phyloP scores from a whole-genome alignment of 192 early-diverging fungal genomes.

The Rhizophagus sp. region DNA sequence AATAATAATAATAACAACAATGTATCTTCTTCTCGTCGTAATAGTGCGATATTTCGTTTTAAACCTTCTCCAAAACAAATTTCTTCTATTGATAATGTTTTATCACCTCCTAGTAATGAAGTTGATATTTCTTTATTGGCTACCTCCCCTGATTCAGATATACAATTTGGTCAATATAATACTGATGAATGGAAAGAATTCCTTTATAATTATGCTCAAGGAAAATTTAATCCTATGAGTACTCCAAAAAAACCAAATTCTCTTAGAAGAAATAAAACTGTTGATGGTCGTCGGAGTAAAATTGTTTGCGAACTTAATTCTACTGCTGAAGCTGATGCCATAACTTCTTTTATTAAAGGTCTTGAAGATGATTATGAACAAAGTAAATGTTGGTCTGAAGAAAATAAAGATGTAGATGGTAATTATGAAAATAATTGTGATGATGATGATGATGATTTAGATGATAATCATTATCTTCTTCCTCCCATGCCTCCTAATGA shows the following conservation, averaged over 20 bases:
- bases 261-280: neutral
- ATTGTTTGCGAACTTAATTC: neutral
- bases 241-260: conserved; percentile 23
- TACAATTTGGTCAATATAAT: neutral
- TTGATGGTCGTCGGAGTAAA: neutral
- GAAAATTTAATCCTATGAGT: conserved; percentile 18
- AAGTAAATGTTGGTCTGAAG: no score
- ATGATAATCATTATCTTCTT: conserved; percentile 1
- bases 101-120: no score
- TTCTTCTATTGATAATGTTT: neutral
- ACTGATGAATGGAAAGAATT: neutral
- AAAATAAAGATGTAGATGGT: no score
- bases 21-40: no score
- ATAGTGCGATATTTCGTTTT: no score
- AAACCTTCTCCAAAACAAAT: neutral
- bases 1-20: no score
- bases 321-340: no score
- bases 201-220: conserved; percentile 12
- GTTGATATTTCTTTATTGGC: neutral
- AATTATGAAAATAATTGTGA: neutral
- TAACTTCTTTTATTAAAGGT: no score
- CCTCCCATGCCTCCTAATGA: conserved; percentile 24
- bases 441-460: neutral
- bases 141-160: neutral
- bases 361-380: neutral